Conservation (phyloP, 2,329 filamentous ascomycete species). For the Aureobasidium sp. region DNA sequence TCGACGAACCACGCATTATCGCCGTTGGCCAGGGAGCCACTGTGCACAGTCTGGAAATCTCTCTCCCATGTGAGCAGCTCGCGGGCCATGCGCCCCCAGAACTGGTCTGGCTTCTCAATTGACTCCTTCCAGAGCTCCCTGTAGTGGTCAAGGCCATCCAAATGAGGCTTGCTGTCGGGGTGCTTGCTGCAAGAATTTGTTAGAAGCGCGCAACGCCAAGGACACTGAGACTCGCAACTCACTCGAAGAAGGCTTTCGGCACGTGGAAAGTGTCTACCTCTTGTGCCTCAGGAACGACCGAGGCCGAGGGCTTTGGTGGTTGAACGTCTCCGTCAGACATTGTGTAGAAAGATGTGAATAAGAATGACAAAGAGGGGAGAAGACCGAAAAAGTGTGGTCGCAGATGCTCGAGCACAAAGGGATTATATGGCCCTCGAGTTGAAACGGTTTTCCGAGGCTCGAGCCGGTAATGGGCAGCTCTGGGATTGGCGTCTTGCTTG, state of each 20-base stretch:
- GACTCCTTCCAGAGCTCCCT: constrained; percentile 67
- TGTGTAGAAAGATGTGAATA: constrained; percentile 3
- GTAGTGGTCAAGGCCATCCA: constrained; percentile 54
- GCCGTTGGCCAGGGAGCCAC: constrained; percentile 66
- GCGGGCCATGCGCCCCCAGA: constrained; percentile 80
- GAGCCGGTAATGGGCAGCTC: constrained; percentile 5
- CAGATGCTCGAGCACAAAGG: not conserved
- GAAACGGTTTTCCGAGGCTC: constrained; percentile 2
- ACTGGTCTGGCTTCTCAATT: constrained; percentile 78
- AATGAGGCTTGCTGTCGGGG: constrained; percentile 48
- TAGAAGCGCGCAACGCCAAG: constrained; percentile 3
- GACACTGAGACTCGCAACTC: constrained; percentile 16
- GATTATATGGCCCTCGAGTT: not conserved
- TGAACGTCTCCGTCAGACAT: constrained; percentile 40
- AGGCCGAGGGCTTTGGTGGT: constrained; percentile 24
- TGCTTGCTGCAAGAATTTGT: constrained; percentile 43
- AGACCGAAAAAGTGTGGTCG: not conserved
- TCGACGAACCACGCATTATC: constrained; percentile 94
- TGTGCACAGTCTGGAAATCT: constrained; percentile 84
- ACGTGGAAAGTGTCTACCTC: constrained; percentile 64
- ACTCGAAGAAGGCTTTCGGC: constrained; percentile 46
- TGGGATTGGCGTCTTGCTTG: not conserved
- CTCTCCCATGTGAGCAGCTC: constrained; percentile 84
- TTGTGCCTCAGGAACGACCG: constrained; percentile 67
- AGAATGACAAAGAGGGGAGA: not conserved